phyloP scores from a whole-genome alignment of 1,284 basidiomycete genomes.

The Cronartium quercuum region DNA sequence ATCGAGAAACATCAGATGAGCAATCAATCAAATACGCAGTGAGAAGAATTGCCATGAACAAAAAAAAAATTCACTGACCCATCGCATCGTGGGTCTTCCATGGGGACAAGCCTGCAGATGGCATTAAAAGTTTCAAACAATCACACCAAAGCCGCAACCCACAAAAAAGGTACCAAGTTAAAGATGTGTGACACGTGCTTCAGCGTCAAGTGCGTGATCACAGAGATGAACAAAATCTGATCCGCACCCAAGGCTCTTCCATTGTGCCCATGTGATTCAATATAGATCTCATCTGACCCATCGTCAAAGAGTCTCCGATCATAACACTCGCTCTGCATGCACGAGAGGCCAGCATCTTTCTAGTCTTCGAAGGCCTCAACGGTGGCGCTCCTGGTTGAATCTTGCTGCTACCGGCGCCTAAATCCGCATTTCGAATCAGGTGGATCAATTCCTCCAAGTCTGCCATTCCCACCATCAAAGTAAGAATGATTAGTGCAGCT shows the following conservation, averaged over 20 bases:
- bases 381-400: background rate
- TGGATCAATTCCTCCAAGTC: conserved; percentile 94
- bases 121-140: background rate
- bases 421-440: conserved; percentile 50
- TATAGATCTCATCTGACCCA: conserved; percentile 76
- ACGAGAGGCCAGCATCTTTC: conserved; percentile 90
- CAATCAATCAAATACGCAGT: background rate
- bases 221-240: background rate
- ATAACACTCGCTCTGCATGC: conserved; percentile 95
- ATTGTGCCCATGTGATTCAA: conserved; percentile 89
- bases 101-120: conserved; percentile 75
- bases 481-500: conserved; percentile 5
- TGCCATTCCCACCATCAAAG: too few species aligned
- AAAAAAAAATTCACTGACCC: conserved; percentile 41
- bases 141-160: background rate
- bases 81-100: conserved; percentile 87
- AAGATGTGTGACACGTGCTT: background rate
- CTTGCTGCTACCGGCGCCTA: background rate
- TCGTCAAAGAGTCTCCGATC: conserved; percentile 78
- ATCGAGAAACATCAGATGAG: background rate
- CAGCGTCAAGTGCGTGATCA: background rate
- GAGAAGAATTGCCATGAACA: background rate
- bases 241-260: conserved; percentile 76
- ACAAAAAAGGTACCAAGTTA: background rate
- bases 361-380: conserved; percentile 80